phyloP scores from a whole-genome alignment of 2,329 filamentous ascomycete genomes.

The Arthroderma uncinatum region DNA sequence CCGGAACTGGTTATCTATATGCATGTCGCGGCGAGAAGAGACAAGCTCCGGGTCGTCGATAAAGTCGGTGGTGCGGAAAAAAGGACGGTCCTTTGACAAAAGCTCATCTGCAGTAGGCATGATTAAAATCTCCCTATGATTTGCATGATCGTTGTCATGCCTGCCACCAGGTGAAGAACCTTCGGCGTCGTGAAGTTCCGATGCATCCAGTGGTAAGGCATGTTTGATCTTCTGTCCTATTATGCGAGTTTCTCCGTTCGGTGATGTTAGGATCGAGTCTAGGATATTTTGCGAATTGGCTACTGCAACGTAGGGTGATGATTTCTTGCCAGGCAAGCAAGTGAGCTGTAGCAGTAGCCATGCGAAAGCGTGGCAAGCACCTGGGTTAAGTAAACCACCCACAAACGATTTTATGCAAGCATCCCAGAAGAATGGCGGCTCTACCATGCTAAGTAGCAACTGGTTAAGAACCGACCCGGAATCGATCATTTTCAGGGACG shows the following conservation, averaged over 20 bases:
- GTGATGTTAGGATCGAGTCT: slow-evolving; percentile 20
- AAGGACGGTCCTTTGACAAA: slow-evolving; percentile 18
- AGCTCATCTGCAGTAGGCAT: slow-evolving; percentile 43
- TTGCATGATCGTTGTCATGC: slow-evolving; percentile 42
- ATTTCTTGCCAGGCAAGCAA: slow-evolving; percentile 22
- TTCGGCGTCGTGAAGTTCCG: background rate
- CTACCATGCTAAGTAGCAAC: slow-evolving; percentile 38
- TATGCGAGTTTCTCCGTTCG: slow-evolving; percentile 6
- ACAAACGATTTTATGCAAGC: slow-evolving; percentile 31
- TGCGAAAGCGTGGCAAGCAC: slow-evolving; percentile 31
- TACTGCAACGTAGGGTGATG: slow-evolving; percentile 19
- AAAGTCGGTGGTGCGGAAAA: background rate
- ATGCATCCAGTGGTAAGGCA: background rate
- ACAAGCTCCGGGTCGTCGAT: slow-evolving; percentile 31
- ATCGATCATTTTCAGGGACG: slow-evolving; percentile 13
- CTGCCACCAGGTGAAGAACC: slow-evolving; percentile 21
- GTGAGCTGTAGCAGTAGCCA: slow-evolving; percentile 44
- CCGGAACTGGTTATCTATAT: slow-evolving; percentile 48
- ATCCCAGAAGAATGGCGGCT: slow-evolving; percentile 47
- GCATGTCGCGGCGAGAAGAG: slow-evolving; percentile 34
- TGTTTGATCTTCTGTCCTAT: background rate
- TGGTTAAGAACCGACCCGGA: slow-evolving; percentile 30
- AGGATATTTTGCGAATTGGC: slow-evolving; percentile 23
- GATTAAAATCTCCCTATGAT: slow-evolving; percentile 40
- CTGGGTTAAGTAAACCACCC: slow-evolving; percentile 23